A percentile compares a stretch with the other conserved stretches of the same genome.
Evolutionary conservation across 345 rosid species (phyloP).

Genomic region (Arabidopsis arenosa): DNA sequence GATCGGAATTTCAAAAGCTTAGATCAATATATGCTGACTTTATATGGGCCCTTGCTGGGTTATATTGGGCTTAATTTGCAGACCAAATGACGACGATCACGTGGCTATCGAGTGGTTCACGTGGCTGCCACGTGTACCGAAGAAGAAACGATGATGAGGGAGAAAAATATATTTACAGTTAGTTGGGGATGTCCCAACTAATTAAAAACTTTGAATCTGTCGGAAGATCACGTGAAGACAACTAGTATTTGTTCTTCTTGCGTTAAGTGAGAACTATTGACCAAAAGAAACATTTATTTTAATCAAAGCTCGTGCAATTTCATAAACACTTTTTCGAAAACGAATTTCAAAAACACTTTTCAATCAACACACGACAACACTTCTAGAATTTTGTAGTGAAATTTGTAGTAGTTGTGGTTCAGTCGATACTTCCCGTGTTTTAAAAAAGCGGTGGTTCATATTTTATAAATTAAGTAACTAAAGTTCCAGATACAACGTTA

Average conservation of each 20-base stretch:
- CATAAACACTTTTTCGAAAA: background rate
- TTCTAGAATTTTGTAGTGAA: background rate
- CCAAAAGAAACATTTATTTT: background rate
- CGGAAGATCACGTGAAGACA: constrained; percentile 47
- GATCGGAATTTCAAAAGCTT: background rate
- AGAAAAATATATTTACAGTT: constrained; percentile 13
- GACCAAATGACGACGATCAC: background rate
- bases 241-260: constrained; percentile 29
- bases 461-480: background rate
- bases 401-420: background rate
- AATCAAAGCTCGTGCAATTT: background rate
- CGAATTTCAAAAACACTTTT: constrained; percentile 12
- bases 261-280: constrained; percentile 27
- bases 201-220: constrained; percentile 11
- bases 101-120: constrained; percentile 17
- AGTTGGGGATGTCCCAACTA: constrained; percentile 39
- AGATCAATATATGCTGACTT: background rate
- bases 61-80: background rate
- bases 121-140: constrained; percentile 29
- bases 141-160: background rate
- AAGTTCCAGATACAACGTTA: constrained; percentile 11
- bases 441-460: background rate
- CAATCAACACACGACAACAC: background rate
- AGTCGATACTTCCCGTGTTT: background rate
- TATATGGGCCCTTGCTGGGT: constrained; percentile 16